These are phyloP conservation scores for Leccinum imitatum DNA, from an alignment of 768 basidiomycete species.

Conservation along the genomic window DNA sequence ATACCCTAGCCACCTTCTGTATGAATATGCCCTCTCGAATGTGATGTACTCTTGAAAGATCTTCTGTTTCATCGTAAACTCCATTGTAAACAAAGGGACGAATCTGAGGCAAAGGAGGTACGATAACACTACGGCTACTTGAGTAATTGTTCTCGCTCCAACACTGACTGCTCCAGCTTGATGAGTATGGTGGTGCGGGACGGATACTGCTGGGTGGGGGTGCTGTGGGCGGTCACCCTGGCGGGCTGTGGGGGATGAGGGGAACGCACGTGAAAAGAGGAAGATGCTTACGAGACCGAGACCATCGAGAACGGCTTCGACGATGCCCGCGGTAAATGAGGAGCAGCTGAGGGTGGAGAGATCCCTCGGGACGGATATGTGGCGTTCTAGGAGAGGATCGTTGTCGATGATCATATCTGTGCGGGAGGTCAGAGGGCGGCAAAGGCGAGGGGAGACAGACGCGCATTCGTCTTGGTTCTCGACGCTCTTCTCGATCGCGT, in stretches of 20 bases:
- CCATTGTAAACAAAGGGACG: too few species aligned
- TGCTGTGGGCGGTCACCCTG: conserved; percentile 93
- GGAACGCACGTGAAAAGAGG: conserved; percentile 1
- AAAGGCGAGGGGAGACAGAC: conserved; percentile 24
- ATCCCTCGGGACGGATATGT: conserved; percentile 92
- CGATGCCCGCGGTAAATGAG: conserved; percentile 94
- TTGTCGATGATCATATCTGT: conserved; percentile 98
- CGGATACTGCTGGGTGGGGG: conserved; percentile 77
- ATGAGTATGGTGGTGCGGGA: conserved; percentile 94
- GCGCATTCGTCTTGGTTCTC: conserved; percentile 95
- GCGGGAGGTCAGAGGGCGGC: conserved; percentile 3
- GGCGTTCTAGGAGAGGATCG: conserved; percentile 86
- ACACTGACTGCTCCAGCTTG: conserved; percentile 89
- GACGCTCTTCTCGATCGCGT: conserved; percentile 93
- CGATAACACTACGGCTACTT: not conserved
- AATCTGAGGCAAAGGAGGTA: not conserved
- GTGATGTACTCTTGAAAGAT: too few species aligned
- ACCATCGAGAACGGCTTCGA: conserved; percentile 95
- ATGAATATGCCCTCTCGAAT: too few species aligned
- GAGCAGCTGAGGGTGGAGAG: conserved; percentile 94
- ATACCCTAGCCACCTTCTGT: too few species aligned
- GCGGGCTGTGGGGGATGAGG: conserved; percentile 65
- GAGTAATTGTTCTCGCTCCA: conserved; percentile 78
- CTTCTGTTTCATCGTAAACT: too few species aligned
- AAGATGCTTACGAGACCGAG: conserved; percentile 80